Base-by-base conservation (phyloP, 1,284 basidiomycete genomes). In the Coriolopsis trogii region DNA sequence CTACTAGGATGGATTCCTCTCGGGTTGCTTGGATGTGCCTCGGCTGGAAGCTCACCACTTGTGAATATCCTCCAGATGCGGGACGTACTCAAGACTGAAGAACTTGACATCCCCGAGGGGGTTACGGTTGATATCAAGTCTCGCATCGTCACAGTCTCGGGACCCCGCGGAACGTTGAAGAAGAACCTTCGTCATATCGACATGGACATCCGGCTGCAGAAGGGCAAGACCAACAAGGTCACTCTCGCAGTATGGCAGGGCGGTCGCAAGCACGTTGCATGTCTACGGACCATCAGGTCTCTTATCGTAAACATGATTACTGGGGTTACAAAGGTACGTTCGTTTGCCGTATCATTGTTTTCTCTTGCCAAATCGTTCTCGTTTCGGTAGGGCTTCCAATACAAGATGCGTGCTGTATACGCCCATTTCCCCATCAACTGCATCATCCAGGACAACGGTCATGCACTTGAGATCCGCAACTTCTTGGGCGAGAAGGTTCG, bases 381-480 rank as follows among this genome's bases (percentile, higher is more conserved):
- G n/a, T n/a, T 30, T 37, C 46, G 45, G 15, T 62, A 93, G 89
- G 97, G 96, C 60, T 99, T 98, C 89, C 87, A 89, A 70, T 99
- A 99, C 87, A 99, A 99, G 89, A 96, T 98, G 94, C 91, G 93
- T 67, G 82, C 95, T 31, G 97, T 99, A 54, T 99, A 99, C 73
- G 97, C 97, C 68, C 97, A 99, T 84, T 99, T 99, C 84, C 97
- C 97, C 62, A 98, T 99, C 84, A 99, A 99, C 83, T 90, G 93
- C 72, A 98, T 99, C 74, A 94, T 98, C 70, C 87, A 91, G 72
- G 88, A 91, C 38, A 77, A 78, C 64, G 93, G 93, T 53, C 71
- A 71, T 49, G 79, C 87, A 47, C 75, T 98, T 55, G 96, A 99
- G 76, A 99, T 99, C 78, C 89, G 98, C 68, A 99, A 99, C 81